phyloP scores from a whole-genome alignment of 1,139 yeast species.

The Hemisphaericaspora xylanilytica region DNA sequence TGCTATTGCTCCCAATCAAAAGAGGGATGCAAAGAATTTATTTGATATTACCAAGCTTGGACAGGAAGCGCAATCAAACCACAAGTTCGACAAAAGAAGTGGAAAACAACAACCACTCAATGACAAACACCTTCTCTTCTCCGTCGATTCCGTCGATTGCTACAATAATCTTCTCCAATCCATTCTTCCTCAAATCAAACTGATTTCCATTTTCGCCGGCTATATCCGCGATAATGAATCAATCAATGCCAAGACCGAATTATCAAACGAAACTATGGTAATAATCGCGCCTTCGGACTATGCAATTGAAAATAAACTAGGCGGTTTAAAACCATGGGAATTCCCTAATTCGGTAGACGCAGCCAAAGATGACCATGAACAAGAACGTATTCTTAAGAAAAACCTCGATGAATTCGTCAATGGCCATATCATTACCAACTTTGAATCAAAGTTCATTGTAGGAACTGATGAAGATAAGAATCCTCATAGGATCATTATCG shows the following conservation, averaged over 20 bases:
- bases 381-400: conserved; percentile 39
- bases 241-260: conserved; percentile 41
- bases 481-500: conserved; percentile 20
- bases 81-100: conserved; percentile 1
- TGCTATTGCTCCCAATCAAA: conserved; percentile 7
- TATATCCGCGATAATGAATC: conserved; percentile 54
- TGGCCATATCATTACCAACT: conserved; percentile 47
- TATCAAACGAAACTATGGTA: conserved; percentile 34
- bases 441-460: conserved; percentile 20
- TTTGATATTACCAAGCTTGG: conserved; percentile 13
- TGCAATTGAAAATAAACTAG: conserved; percentile 41
- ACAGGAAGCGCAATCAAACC: conserved; percentile 11
- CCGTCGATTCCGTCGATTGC: conserved; percentile 13
- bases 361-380: conserved; percentile 34
- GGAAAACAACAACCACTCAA: conserved; percentile 6
- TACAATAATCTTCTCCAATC: conserved; percentile 25
- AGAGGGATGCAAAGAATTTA: conserved; percentile 22
- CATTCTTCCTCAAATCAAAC: conserved; percentile 42
- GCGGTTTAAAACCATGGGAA: conserved; percentile 63
- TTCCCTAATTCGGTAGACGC: conserved; percentile 49
- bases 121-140: conserved; percentile 7
- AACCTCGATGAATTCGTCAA: conserved; percentile 53
- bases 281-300: conserved; percentile 61
- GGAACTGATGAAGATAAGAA: conserved; percentile 13
- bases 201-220: conserved; percentile 51